Evolutionary conservation across 306 rosid species (phyloP), one percentile per base, ranked within the genome.

Genomic region (Cucurbita maxima): DNA sequence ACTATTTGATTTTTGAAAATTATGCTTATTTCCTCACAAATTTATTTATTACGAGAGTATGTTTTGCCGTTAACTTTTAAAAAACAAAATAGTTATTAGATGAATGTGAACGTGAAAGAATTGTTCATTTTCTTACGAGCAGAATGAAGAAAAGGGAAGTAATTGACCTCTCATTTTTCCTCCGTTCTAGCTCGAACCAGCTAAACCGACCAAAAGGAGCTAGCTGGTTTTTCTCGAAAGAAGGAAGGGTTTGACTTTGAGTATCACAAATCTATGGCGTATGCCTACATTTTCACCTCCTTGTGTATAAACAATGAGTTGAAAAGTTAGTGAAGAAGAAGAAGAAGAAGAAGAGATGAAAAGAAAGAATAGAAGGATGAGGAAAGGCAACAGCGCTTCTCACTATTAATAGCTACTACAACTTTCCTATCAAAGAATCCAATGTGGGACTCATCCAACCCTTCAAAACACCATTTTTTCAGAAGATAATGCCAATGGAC

Each of bases 351-450:
- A 43, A 64, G 22, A 44, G 7, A 13, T 25, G 25, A 25, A 25
- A 25, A 25, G 16, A 40, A 18, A 66, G 38, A 19, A 62, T 38
- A 9, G 50, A 41, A 64, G 30, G 51, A 9, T 63, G 8, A 63
- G 51, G 44, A 43, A 66, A n/a, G 53, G 53, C 10, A 63, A 48
- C 73, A 68, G 58, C 48, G 53, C 0, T 22, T 4, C 12, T 45
- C 8, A 68, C 58, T 68, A 18, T 68, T 68, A 68, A 41, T 68
- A 68, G 48, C 73, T 68, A 47, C 73, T 68, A 47, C 73, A n/a
- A 38, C 30, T 38, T 34, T n/a, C 48, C 34, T 30, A 30, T 30
- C 34, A 30, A 30, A 30, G 34, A 30, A 30, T 30, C 34, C 34
- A 3, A 30, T 30, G 34, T 30, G 34, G 34, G 34, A 30, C 34